These are phyloP conservation scores for Berberis thunbergii DNA, from an alignment of 164 flowering plant species.

Conservation along the genomic window DNA sequence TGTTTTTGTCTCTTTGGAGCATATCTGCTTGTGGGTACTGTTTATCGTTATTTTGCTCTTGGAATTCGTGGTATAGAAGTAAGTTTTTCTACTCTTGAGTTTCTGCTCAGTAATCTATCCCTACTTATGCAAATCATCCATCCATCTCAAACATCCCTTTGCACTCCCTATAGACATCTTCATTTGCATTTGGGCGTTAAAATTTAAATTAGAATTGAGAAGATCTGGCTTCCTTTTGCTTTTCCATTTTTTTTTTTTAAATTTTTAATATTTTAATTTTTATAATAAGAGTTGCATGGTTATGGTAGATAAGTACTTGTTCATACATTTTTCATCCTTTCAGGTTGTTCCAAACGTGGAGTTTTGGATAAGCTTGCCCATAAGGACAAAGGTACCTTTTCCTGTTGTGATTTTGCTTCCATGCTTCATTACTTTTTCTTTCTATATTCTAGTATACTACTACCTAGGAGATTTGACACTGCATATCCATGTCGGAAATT, in stretches of 20 bases:
- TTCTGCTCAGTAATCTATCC: neutral
- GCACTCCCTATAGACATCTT: too few relatives aligned
- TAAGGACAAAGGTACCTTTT: slow-evolving; percentile 43
- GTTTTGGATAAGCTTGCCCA: slow-evolving; percentile 66
- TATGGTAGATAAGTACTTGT: neutral
- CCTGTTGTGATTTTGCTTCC: neutral
- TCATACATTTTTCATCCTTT: slow-evolving; percentile 6
- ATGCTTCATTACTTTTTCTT: neutral
- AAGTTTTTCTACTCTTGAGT: slow-evolving; percentile 21
- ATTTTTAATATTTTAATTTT: neutral
- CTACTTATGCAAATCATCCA: too few relatives aligned
- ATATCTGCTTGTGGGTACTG: slow-evolving; percentile 63
- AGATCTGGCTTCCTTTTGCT: neutral
- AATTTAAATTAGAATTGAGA: too few relatives aligned
- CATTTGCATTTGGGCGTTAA: too few relatives aligned
- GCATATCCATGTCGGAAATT: too few relatives aligned
- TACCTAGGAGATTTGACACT: too few relatives aligned
- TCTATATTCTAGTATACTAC: neutral
- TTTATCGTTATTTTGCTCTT: slow-evolving; percentile 60
- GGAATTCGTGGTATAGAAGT: slow-evolving; percentile 76
- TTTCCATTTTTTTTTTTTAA: neutral
- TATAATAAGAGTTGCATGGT: neutral
- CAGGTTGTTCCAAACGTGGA: slow-evolving; percentile 76
- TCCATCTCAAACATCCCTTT: too few relatives aligned
- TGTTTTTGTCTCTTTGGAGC: slow-evolving; percentile 58